Evolutionary conservation across 106 monocot genomes (phyloP).

Genomic region (Dactylorhiza incarnata): DNA sequence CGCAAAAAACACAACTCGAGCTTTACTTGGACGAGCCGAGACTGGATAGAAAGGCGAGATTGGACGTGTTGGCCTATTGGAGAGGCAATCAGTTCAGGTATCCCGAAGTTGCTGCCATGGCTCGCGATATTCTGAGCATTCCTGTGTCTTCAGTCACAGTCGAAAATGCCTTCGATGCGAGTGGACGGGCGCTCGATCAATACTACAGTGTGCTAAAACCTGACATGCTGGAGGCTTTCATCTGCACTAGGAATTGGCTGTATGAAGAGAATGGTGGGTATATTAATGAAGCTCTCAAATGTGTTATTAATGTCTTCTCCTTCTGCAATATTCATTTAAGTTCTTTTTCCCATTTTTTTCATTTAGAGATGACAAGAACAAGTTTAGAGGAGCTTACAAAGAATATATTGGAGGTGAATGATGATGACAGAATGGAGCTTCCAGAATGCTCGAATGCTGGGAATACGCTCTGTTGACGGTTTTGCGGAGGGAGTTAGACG

Average conservation of each 20-base stretch:
- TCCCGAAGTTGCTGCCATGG: constrained; percentile 14
- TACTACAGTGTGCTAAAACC: constrained; percentile 1
- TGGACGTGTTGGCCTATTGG: constrained; percentile 14
- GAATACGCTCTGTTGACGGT: neutral
- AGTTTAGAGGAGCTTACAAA: constrained; percentile 9
- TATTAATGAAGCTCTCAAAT: neutral
- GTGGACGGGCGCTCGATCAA: neutral
- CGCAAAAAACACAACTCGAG: constrained; percentile 15
- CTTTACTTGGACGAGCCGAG: constrained; percentile 15
- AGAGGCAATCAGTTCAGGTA: constrained; percentile 13
- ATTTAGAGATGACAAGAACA: constrained; percentile 8
- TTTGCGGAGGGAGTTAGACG: neutral
- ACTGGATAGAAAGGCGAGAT: constrained; percentile 10
- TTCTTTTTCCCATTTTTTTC: neutral
- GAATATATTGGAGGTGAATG: constrained; percentile 10
- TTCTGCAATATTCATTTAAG: neutral
- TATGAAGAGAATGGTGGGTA: constrained; percentile 8
- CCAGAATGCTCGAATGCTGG: constrained; percentile 1
- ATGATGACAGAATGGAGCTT: constrained; percentile 4
- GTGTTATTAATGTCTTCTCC: neutral
- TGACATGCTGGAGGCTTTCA: constrained; percentile 7
- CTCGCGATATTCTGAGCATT: constrained; percentile 14
- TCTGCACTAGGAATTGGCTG: constrained; percentile 13
- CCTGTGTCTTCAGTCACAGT: constrained; percentile 1
- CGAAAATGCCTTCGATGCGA: constrained; percentile 7